phyloP scores from a whole-genome alignment of 257 asterid species.

The Nicotiana knightiana region DNA sequence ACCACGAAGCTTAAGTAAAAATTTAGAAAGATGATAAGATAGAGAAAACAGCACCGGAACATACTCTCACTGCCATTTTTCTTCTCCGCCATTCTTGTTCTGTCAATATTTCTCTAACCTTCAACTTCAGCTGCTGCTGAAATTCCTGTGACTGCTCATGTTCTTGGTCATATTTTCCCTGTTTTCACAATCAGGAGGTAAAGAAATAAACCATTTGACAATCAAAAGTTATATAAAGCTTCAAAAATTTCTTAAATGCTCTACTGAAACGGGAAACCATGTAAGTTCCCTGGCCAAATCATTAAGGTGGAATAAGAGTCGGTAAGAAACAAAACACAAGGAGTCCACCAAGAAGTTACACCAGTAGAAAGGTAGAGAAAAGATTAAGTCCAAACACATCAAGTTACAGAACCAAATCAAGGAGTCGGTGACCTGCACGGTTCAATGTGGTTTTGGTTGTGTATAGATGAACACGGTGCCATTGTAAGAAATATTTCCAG shows the following conservation, averaged over 20 bases:
- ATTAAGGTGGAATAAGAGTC: background rate
- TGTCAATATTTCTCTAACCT: constrained; percentile 91
- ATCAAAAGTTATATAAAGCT: background rate
- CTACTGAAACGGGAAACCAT: background rate
- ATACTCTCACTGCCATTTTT: constrained; percentile 98
- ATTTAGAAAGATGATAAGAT: background rate
- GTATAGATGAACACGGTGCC: background rate
- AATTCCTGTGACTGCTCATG: constrained; percentile 74
- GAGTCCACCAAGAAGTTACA: background rate
- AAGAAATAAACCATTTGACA: background rate
- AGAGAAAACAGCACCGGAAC: constrained; percentile 8
- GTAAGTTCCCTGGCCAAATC: background rate
- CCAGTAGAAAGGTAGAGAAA: background rate
- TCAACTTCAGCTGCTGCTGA: constrained; percentile 81
- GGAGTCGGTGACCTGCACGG: background rate
- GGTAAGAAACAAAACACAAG: background rate
- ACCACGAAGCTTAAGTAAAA: background rate
- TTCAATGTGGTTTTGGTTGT: background rate
- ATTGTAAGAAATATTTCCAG: background rate
- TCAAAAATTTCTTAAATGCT: background rate
- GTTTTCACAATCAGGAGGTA: constrained; percentile 17
- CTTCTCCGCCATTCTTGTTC: constrained; percentile 99
- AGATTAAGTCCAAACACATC: background rate
- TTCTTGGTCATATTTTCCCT: constrained; percentile 95
- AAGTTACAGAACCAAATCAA: background rate